Evolutionary conservation across 805 yeast genomes (phyloP).

Genomic region (Yueomyces sinensis): DNA sequence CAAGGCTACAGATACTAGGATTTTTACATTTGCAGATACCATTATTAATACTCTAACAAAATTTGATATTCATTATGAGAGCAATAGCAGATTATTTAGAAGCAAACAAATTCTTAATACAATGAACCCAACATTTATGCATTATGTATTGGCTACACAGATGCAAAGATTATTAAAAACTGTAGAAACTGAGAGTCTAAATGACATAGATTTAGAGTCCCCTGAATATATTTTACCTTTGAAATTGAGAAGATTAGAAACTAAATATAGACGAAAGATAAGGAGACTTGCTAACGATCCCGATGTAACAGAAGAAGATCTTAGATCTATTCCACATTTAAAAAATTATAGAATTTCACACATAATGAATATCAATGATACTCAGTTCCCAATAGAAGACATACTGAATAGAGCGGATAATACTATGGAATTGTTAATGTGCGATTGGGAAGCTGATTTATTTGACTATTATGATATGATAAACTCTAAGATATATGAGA

Average conservation of each 20-base stretch:
- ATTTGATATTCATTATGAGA: conserved; percentile 10
- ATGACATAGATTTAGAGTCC: not conserved
- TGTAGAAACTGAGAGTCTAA: no score
- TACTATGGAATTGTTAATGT: conserved; percentile 11
- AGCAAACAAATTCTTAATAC: conserved; percentile 5
- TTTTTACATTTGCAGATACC: conserved; percentile 3
- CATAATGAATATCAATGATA: no score
- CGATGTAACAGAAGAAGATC: no score
- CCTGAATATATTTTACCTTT: not conserved
- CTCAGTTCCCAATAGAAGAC: conserved; percentile 8
- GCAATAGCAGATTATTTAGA: conserved; percentile 15
- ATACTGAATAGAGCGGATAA: conserved; percentile 11
- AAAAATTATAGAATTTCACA: no score
- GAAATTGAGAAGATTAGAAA: not conserved
- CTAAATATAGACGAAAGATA: no score
- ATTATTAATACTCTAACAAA: conserved; percentile 10
- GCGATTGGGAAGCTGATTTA: conserved; percentile 13
- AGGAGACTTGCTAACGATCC: no score
- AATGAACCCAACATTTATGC: conserved; percentile 2
- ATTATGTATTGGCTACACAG: not conserved
- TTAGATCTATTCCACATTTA: no score
- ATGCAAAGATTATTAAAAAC: no score
- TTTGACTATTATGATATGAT: conserved; percentile 8
- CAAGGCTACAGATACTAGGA: not conserved
- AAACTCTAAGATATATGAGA: conserved; percentile 9